Percentiles rank a stretch among this genome's conserved stretches.
phyloP scores from a whole-genome alignment of 306 rosid species.

The Vigna trinervia region DNA sequence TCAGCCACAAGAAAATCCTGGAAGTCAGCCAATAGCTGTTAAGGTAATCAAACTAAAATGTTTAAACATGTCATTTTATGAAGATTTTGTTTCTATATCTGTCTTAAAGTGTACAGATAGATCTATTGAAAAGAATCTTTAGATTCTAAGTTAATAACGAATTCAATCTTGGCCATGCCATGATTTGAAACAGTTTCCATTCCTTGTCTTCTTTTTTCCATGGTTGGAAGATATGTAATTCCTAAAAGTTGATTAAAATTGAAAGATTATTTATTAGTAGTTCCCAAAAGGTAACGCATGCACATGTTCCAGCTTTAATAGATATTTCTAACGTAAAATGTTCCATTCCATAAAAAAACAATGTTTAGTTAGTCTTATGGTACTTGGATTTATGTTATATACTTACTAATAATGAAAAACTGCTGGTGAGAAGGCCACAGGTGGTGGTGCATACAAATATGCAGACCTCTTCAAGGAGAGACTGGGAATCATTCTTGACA shows the following conservation, averaged over 20 bases:
- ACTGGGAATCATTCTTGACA: conserved; percentile 77
- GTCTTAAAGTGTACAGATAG: conserved; percentile 6
- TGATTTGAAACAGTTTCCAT: conserved; percentile 26
- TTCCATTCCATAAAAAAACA: conserved; percentile 18
- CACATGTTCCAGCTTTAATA: conserved; percentile 23
- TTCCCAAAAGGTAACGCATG: conserved; percentile 12
- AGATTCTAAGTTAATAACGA: conserved; percentile 26
- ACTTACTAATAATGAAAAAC: conserved; percentile 49
- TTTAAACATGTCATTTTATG: conserved; percentile 22
- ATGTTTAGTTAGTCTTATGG: conserved; percentile 30
- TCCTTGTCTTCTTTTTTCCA: conserved; percentile 16
- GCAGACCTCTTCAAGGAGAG: conserved; percentile 85
- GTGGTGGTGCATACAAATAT: conserved; percentile 87
- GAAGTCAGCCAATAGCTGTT: conserved; percentile 51
- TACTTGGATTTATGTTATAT: conserved; percentile 40
- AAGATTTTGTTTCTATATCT: conserved; percentile 29
- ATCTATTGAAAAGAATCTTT: conserved; percentile 22
- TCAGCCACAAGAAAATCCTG: conserved; percentile 56
- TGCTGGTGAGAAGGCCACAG: conserved; percentile 83
- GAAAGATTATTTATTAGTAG: conserved; percentile 32
- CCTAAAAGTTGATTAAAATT: conserved; percentile 31
- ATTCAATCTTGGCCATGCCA: conserved; percentile 5
- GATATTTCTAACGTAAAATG: conserved; percentile 17
- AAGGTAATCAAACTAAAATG: conserved; percentile 59
- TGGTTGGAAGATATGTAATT: conserved; percentile 13